Base-by-base conservation (phyloP, 2,329 filamentous ascomycete species). In the Aspergillus clavatus region DNA sequence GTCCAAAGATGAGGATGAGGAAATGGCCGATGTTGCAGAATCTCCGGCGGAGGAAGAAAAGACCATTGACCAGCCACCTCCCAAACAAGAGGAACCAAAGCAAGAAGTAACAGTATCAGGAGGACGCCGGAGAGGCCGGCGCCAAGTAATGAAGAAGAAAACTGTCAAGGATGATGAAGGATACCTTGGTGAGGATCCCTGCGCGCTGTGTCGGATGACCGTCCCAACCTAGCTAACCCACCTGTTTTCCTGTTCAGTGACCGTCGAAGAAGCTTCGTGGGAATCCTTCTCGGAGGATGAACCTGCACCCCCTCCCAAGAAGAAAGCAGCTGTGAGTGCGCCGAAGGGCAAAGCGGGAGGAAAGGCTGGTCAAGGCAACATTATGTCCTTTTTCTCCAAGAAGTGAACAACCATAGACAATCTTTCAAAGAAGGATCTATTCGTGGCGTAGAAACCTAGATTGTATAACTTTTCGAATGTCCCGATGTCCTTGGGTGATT, bases 241-340 rank as follows among this genome's bases (percentile, higher is more conserved):
- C 36, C 14, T 12, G n/a, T 40, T 31, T 45, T 35, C 19, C 31
- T 14, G 10, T 50, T 29, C 56, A 93, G 90, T 95, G 24, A 95
- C 89, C 2, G 85, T 84, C 54, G 87, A 94, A 67, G 89, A 95
- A 61, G 71, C 79, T 0, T 84, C 78, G 0, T 96, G 90, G 90
- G 90, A 96, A 65, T 91, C 86, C 0, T 95, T 94, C 71, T 95
- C 89, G 0, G 90, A 96, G 63, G 89, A 95, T 52, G 89, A 95
- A 54, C 79, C 83, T 18, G 64, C 63, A 42, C 72, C 71, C 1
- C 68, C 72, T 5, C 65, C 71, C 18, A 74, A 76, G 10, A 72
- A 76, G 47, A 71, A 72, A 18, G 65, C 70, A 5, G 62, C 66
- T 62, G 37, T 81, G 27, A 60, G 57, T 47, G 62, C 62, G 11